Conservation (phyloP, 2,329 filamentous ascomycete species). For the Pseudogymnoascus sp. region DNA sequence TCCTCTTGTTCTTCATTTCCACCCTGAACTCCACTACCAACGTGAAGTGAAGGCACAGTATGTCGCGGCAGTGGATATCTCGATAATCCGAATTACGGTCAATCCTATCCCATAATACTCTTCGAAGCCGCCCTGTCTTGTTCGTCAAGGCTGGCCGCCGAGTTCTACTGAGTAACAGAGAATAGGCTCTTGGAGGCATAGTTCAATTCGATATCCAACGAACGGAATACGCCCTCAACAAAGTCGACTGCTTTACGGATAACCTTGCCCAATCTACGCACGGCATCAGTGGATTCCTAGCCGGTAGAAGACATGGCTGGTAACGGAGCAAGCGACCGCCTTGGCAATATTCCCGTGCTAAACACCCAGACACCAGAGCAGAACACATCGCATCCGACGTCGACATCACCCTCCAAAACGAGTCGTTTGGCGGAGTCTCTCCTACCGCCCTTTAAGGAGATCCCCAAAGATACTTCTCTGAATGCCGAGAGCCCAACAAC, state of each 20-base stretch:
- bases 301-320: not conserved
- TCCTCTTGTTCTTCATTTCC: not conserved
- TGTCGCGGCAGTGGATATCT: constrained; percentile 2
- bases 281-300: not conserved
- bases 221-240: not conserved
- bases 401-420: not conserved
- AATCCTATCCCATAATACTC: not conserved
- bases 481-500: constrained; percentile 51
- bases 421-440: not conserved
- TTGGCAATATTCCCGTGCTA: not conserved
- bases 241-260: not conserved
- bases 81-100: constrained; percentile 2
- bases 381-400: not conserved
- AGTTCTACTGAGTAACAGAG: not conserved
- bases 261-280: not conserved
- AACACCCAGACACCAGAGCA: not conserved
- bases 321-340: constrained; percentile 1
- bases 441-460: not conserved
- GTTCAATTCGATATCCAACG: not conserved
- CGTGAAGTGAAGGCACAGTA: constrained; percentile 1
- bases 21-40: not conserved
- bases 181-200: not conserved
- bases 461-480: constrained; percentile 15
- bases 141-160: not conserved
- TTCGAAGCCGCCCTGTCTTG: not conserved